These are phyloP conservation scores for Mycena albidolilacea DNA, from an alignment of 768 basidiomycete species.

Conservation along the genomic window DNA sequence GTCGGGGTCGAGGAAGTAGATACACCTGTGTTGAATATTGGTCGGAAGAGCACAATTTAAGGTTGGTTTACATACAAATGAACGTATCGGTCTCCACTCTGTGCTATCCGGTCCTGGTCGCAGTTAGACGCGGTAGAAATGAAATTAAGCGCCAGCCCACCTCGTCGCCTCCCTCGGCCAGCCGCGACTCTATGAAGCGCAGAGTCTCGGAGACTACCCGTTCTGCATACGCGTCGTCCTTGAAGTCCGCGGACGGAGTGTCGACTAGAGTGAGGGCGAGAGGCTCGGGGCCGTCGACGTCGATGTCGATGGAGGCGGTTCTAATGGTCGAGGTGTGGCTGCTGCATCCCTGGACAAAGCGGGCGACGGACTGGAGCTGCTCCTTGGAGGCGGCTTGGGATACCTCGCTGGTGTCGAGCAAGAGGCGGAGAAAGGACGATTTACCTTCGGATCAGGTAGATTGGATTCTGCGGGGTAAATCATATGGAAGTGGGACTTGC, in stretches of 20 bases:
- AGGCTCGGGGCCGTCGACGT: slow-evolving; percentile 66
- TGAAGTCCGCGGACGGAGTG: slow-evolving; percentile 85
- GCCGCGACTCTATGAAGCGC: slow-evolving; percentile 79
- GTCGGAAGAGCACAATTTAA: slow-evolving; percentile 39
- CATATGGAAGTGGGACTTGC: slow-evolving; percentile 50
- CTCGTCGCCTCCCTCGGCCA: slow-evolving; percentile 82
- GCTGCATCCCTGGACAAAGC: slow-evolving; percentile 83
- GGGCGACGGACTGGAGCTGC: slow-evolving; percentile 85
- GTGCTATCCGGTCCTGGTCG: slow-evolving; percentile 78
- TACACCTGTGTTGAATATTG: slow-evolving; percentile 66
- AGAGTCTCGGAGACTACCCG: slow-evolving; percentile 77
- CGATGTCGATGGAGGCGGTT: slow-evolving; percentile 79
- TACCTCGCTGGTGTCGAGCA: slow-evolving; percentile 85
- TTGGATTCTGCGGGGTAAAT: slow-evolving; percentile 35
- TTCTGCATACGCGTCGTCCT: slow-evolving; percentile 76
- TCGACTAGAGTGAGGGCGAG: slow-evolving; percentile 83
- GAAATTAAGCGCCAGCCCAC: slow-evolving; percentile 63
- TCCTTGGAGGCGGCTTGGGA: slow-evolving; percentile 75
- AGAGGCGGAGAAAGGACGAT: slow-evolving; percentile 88
- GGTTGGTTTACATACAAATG: slow-evolving; percentile 72
- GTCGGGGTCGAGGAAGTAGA: slow-evolving; percentile 92
- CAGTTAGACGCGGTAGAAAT: slow-evolving; percentile 37
- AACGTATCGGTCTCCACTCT: slow-evolving; percentile 81
- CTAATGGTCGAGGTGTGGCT: slow-evolving; percentile 82
- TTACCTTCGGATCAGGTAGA: slow-evolving; percentile 69